Evolutionary conservation across 2,329 filamentous ascomycete species (phyloP).

Genomic region (Botrytis byssoidea): DNA sequence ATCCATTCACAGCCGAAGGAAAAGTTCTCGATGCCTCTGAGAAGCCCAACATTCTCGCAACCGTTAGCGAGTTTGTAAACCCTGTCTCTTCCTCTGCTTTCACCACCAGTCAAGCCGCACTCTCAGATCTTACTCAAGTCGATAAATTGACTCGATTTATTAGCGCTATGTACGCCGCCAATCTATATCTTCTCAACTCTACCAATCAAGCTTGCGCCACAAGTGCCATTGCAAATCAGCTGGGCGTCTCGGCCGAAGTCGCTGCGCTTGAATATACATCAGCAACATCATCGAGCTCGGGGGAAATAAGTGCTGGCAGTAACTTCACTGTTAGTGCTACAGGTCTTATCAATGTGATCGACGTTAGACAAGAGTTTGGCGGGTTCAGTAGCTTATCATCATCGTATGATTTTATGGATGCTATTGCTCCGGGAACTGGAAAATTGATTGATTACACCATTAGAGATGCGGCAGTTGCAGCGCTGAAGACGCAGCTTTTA

Average conservation of each 20-base stretch:
- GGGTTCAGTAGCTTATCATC: too few relatives aligned
- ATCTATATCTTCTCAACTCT: conserved; percentile 31
- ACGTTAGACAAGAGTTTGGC: too few relatives aligned
- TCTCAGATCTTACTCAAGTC: conserved; percentile 21
- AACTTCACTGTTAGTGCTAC: conserved; percentile 33
- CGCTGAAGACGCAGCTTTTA: too few relatives aligned
- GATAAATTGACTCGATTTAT: conserved; percentile 32
- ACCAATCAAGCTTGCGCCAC: background rate
- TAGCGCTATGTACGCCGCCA: conserved; percentile 36
- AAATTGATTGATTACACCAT: too few relatives aligned
- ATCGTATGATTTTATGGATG: too few relatives aligned
- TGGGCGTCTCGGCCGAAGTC: too few relatives aligned
- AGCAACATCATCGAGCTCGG: conserved; percentile 30
- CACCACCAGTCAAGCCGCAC: conserved; percentile 28
- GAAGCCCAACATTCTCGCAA: conserved; percentile 20
- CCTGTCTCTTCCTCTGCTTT: conserved; percentile 28
- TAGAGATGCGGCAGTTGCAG: too few relatives aligned
- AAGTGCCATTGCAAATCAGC: too few relatives aligned
- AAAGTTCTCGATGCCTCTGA: conserved; percentile 24
- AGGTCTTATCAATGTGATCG: background rate
- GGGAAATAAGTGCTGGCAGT: conserved; percentile 32
- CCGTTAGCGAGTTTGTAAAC: too few relatives aligned
- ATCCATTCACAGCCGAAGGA: conserved; percentile 36
- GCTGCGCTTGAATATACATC: conserved; percentile 32
- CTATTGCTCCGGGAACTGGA: too few relatives aligned